Base-by-base conservation (phyloP, 2,329 filamentous ascomycete species). In the Colletotrichum tanaceti region DNA sequence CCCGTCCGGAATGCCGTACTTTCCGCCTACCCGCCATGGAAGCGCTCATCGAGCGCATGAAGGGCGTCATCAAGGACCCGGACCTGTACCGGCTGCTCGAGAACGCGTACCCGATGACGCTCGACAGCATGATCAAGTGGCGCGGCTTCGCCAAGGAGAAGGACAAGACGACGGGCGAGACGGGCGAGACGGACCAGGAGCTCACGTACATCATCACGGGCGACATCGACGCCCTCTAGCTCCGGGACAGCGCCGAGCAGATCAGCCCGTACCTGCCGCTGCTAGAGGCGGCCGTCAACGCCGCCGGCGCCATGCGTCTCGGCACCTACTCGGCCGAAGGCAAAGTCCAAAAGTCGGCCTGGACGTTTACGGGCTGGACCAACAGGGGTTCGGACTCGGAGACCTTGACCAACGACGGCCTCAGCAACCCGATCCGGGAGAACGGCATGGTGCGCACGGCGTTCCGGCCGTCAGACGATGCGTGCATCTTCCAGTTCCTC, bases 191-290 rank as follows among this genome's bases (percentile, higher is more conserved):
- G 63, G 81, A 87, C 67, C 88, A 89, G 14, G 80, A 89, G 60
- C 88, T 95, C 73, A 91, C 89, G 35, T 95, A 94, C 76, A 89
- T 95, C 70, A 92, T 94, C 58, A 95, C 92, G 0, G 93, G 92
- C 47, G 92, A 95, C 75, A 95, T 95, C 77, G 90, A 94, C 74
- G 92, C 92, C 0, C 93, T 95, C 81, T 97, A 94, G 94, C 83
- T 97, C 65, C 89, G 94, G 52, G 93, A 97, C 78, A 95, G 92
- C 14, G 87, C 90, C 18, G 92, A 91, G 73, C 91, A 93, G 76
- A 85, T 93, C 78, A 89, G 90, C 73, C 90, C 89, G 38, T 91
- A 93, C 73, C 83, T 90, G 53, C 84, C 87, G 1, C 78, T 92
- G 13, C 79, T 93, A 20, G 84, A 85, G 55, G 89, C 87, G 0